These are phyloP conservation scores for Lactuca sativa DNA, from an alignment of 129 eudicot species.

Conservation along the genomic window DNA sequence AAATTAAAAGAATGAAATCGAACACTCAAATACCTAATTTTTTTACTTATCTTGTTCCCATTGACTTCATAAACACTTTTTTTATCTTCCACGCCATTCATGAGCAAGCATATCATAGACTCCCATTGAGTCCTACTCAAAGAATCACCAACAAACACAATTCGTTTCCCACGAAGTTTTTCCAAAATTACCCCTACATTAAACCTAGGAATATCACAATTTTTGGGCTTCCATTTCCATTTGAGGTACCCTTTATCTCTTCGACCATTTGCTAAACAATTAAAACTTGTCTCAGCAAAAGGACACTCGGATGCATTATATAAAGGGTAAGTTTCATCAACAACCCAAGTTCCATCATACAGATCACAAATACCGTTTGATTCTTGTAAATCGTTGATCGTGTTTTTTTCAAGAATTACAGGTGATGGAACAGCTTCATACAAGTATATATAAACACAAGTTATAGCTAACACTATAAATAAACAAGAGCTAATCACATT, in stretches of 20 bases:
- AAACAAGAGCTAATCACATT: constrained; percentile 47
- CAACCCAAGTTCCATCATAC: constrained; percentile 83
- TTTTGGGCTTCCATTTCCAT: constrained; percentile 87
- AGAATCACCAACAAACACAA: constrained; percentile 95
- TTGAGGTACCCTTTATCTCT: constrained; percentile 60
- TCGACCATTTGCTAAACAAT: constrained; percentile 85
- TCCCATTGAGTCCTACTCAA: constrained; percentile 96
- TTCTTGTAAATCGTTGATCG: constrained; percentile 16
- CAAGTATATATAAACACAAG: constrained; percentile 50
- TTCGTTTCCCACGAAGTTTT: constrained; percentile 70
- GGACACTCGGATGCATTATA: constrained; percentile 87
- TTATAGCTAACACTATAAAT: constrained; percentile 45
- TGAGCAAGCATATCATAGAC: constrained; percentile 86
- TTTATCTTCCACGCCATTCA: constrained; percentile 79
- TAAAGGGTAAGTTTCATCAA: constrained; percentile 70
- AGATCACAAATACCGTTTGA: constrained; percentile 45
- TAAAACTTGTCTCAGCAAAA: constrained; percentile 72
- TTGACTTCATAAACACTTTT: constrained; percentile 65
- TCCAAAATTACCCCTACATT: constrained; percentile 51
- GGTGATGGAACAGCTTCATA: constrained; percentile 33
- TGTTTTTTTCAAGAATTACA: constrained; percentile 12
- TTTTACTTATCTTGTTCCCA: constrained; percentile 73
- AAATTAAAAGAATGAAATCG: constrained; percentile 55
- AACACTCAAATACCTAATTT: constrained; percentile 73
- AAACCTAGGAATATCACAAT: constrained; percentile 63